phyloP scores from a whole-genome alignment of 345 rosid species.

The Iberis pinnata region DNA sequence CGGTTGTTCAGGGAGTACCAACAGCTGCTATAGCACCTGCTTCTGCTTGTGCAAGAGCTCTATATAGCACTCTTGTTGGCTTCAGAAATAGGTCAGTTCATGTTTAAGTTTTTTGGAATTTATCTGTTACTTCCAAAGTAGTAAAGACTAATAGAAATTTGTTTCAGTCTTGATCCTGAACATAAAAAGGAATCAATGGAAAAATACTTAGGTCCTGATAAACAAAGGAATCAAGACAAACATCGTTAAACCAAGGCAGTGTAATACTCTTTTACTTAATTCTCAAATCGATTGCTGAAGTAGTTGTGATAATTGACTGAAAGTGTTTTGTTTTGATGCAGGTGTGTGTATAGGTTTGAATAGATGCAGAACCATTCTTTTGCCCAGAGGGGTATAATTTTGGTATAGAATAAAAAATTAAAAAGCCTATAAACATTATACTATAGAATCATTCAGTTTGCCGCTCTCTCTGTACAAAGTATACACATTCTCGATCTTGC shows the following conservation, averaged over 20 bases:
- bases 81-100: constrained; percentile 68
- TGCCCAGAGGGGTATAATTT: constrained; percentile 23
- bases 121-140: background rate
- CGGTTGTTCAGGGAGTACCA: constrained; percentile 77
- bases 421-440: constrained; percentile 1
- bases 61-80: constrained; percentile 79
- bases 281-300: background rate
- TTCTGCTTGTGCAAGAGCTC: constrained; percentile 77
- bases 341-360: constrained; percentile 27
- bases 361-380: constrained; percentile 38
- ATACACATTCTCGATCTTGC: constrained; percentile 6
- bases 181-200: constrained; percentile 96
- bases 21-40: constrained; percentile 90
- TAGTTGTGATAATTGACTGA: background rate
- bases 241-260: constrained; percentile 1
- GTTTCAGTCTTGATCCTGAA: constrained; percentile 88
- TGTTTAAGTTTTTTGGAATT: background rate
- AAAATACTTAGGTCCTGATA: constrained; percentile 75
- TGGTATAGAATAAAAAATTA: constrained; percentile 26
- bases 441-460: constrained; percentile 21
- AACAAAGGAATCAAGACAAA: constrained; percentile 34
- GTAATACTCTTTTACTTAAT: constrained; percentile 3
- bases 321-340: constrained; percentile 1
- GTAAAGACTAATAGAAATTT: background rate
- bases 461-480: constrained; percentile 9